A percentile compares a stretch with the other conserved stretches of the same genome.
Evolutionary conservation across 2,329 filamentous ascomycete species (phyloP).

Genomic region (Botrytis cinerea): DNA sequence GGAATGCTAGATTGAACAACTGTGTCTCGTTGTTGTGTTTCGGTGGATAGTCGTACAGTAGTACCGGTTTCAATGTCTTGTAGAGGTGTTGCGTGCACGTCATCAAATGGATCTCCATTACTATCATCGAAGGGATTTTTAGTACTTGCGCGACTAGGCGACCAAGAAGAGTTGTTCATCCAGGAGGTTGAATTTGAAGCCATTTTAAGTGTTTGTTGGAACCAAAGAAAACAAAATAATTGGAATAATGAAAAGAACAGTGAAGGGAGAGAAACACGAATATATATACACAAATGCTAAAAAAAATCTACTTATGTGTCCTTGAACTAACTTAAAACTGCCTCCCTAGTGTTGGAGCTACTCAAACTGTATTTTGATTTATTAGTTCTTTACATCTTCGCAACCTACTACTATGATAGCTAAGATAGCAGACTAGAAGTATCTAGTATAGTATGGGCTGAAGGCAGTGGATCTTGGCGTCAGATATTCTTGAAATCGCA

Average conservation of each 20-base stretch:
- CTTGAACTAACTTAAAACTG: neutral
- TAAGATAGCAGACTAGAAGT: neutral
- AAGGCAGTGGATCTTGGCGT: neutral
- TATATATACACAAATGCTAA: neutral
- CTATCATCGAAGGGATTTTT: conserved; percentile 2
- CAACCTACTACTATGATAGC: too few relatives aligned
- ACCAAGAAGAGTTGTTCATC: neutral
- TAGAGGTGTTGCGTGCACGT: neutral
- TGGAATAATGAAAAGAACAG: neutral
- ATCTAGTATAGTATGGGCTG: neutral
- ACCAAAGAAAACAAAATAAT: neutral
- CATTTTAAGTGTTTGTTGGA: neutral
- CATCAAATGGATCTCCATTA: conserved; percentile 13
- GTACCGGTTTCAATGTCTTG: conserved; percentile 1
- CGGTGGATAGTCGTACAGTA: conserved; percentile 12
- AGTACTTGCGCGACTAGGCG: neutral
- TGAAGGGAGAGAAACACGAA: neutral
- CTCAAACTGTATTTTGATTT: neutral
- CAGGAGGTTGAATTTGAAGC: neutral
- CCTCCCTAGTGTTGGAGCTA: neutral
- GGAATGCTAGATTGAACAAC: conserved; percentile 15
- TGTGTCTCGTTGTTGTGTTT: conserved; percentile 22
- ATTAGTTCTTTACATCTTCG: too few relatives aligned
- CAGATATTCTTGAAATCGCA: neutral
- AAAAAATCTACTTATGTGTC: too few relatives aligned